A percentile compares a stretch with the other conserved stretches of the same genome.
These are phyloP conservation scores for Stachybotrys chartarum DNA, from an alignment of 2,329 filamentous ascomycete species.

Conservation along the genomic window DNA sequence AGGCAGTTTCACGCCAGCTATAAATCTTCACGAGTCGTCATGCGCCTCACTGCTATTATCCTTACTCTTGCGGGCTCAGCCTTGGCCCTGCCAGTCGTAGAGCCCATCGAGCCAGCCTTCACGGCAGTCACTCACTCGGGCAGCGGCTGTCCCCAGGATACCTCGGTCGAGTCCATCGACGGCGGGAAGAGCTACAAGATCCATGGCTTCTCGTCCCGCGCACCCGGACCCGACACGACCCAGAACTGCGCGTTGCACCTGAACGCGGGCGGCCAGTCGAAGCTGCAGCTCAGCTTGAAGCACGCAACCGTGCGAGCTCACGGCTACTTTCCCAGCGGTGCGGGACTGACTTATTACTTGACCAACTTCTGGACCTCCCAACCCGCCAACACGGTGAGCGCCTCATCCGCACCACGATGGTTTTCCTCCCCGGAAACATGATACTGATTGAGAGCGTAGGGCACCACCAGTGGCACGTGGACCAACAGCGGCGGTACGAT, in stretches of 20 bases:
- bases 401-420: neutral
- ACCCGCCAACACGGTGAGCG: neutral
- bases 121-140: neutral
- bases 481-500: neutral
- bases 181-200: neutral
- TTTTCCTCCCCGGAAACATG: neutral
- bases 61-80: neutral
- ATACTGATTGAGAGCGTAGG: neutral
- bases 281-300: neutral
- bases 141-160: neutral
- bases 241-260: constrained; percentile 1
- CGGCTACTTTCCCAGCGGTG: neutral
- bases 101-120: neutral
- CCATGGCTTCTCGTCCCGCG: neutral
- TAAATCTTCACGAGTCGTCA: neutral
- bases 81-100: neutral
- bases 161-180: neutral
- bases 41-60: neutral
- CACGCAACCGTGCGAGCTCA: neutral
- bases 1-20: neutral
- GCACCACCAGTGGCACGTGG: neutral
- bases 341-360: neutral
- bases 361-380: neutral
- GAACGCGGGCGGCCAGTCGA: neutral
- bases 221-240: neutral